phyloP scores from a whole-genome alignment of 192 early-diverging fungal species.

The Podila epicladia region DNA sequence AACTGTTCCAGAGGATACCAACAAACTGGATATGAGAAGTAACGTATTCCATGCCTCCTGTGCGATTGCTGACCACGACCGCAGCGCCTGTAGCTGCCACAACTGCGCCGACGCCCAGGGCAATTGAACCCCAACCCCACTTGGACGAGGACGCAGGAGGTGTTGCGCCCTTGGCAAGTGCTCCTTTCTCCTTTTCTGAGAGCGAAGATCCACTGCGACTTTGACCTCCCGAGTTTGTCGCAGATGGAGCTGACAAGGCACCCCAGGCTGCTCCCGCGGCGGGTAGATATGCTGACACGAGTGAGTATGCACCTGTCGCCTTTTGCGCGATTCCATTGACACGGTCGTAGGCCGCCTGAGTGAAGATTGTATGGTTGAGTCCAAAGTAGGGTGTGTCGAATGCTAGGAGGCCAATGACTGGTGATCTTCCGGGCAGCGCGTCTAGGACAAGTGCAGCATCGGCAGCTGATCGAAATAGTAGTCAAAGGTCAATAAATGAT shows the following conservation, averaged over 20 bases:
- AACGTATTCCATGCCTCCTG: slow-evolving; percentile 46
- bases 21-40: slow-evolving; percentile 63
- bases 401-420: slow-evolving; percentile 61
- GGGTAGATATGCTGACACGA: slow-evolving; percentile 18
- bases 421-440: background rate
- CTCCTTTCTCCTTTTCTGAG: slow-evolving; percentile 13
- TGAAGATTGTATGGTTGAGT: slow-evolving; percentile 52
- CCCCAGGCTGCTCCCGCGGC: slow-evolving; percentile 13
- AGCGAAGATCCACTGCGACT: background rate
- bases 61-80: slow-evolving; percentile 40
- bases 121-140: slow-evolving; percentile 57
- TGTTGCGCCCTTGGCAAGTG: background rate
- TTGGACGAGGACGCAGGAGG: slow-evolving; percentile 14
- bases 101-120: slow-evolving; percentile 50
- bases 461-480: slow-evolving; percentile 46
- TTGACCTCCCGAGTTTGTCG: background rate
- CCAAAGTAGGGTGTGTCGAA: slow-evolving; percentile 68
- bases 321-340: slow-evolving; percentile 49
- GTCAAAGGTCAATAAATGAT: background rate
- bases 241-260: background rate
- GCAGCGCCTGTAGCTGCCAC: slow-evolving; percentile 53
- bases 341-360: slow-evolving; percentile 45
- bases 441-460: slow-evolving; percentile 56
- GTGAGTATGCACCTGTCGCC: slow-evolving; percentile 19
- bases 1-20: slow-evolving; percentile 52